A percentile compares a stretch with the other conserved stretches of the same genome.
Conservation (phyloP, 2,329 filamentous ascomycete genomes). For the Fusarium burgessii region DNA sequence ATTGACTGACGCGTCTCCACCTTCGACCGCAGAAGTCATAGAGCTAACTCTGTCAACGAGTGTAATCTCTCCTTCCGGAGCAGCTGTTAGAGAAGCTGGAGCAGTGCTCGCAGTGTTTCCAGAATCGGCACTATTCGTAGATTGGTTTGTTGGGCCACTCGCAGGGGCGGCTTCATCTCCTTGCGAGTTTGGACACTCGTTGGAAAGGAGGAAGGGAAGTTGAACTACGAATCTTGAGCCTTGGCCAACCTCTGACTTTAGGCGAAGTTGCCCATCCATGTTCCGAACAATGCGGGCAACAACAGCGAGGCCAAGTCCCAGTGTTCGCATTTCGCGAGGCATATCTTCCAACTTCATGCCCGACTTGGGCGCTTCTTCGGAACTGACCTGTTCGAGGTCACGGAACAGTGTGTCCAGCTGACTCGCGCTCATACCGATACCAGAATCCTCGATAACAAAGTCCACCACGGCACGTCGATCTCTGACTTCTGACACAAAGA, state of each 20-base stretch:
- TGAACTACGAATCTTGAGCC: conserved; percentile 87
- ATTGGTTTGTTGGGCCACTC: conserved; percentile 8
- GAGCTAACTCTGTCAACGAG: conserved; percentile 65
- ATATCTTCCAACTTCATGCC: conserved; percentile 45
- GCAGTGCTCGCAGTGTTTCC: conserved; percentile 39
- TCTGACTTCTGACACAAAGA: conserved; percentile 69
- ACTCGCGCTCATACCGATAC: conserved; percentile 75
- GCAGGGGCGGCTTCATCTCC: conserved; percentile 13
- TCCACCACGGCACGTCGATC: conserved; percentile 74
- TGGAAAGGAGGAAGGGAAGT: conserved; percentile 76
- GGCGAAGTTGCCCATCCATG: conserved; percentile 87
- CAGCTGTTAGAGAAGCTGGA: conserved; percentile 43
- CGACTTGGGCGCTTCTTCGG: conserved; percentile 53
- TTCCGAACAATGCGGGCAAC: conserved; percentile 90
- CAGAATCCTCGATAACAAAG: conserved; percentile 81
- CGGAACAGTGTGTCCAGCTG: conserved; percentile 68
- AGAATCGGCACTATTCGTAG: conserved; percentile 29
- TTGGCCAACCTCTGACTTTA: conserved; percentile 85
- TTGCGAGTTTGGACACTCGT: conserved; percentile 48
- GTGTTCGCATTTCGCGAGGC: conserved; percentile 56
- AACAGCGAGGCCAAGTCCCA: conserved; percentile 87
- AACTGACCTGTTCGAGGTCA: conserved; percentile 69
- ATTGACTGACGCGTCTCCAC: conserved; percentile 18
- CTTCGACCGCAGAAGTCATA: conserved; percentile 22
- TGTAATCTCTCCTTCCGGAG: conserved; percentile 67